These are phyloP conservation scores for Ceratocystis eucalypticola DNA, from an alignment of 2,329 filamentous ascomycete species.

Conservation along the genomic window DNA sequence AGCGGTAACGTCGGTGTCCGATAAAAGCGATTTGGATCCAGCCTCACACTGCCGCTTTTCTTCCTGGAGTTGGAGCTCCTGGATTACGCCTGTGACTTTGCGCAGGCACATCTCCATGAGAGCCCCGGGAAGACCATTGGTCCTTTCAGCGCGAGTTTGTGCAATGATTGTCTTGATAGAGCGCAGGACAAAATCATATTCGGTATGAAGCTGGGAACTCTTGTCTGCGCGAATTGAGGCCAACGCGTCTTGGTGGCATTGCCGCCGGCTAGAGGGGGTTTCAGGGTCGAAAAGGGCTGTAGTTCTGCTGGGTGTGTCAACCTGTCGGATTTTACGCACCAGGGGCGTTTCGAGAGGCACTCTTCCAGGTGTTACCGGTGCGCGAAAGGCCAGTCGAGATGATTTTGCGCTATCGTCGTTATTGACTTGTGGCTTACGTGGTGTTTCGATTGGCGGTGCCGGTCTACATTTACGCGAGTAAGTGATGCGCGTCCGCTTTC, in stretches of 20 bases:
- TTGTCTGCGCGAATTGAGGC: constrained; percentile 2
- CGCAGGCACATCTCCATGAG: constrained; percentile 29
- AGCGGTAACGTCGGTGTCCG: constrained; percentile 16
- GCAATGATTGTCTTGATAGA: constrained; percentile 8
- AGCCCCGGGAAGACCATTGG: constrained; percentile 22
- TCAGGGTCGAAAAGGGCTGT: background rate
- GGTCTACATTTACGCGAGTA: constrained; percentile 6
- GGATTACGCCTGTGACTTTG: constrained; percentile 13
- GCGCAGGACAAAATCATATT: constrained; percentile 15
- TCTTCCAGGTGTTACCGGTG: constrained; percentile 17
- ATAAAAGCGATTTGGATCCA: constrained; percentile 21
- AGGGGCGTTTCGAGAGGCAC: constrained; percentile 25
- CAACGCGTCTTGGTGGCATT: background rate
- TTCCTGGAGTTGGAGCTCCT: constrained; percentile 6
- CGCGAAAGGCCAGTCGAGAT: constrained; percentile 7
- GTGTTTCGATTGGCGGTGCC: background rate
- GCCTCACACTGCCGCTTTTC: constrained; percentile 23
- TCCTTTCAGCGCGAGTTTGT: constrained; percentile 2
- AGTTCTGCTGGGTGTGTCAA: constrained; percentile 11
- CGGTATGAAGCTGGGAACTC: constrained; percentile 12
- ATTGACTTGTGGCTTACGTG: background rate
- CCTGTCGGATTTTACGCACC: constrained; percentile 23
- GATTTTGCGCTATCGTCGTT: background rate
- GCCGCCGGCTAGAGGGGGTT: constrained; percentile 2
- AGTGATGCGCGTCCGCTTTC: constrained; percentile 10